Base-by-base conservation (phyloP, 768 basidiomycete genomes). In the Tephrocybe sp. region DNA sequence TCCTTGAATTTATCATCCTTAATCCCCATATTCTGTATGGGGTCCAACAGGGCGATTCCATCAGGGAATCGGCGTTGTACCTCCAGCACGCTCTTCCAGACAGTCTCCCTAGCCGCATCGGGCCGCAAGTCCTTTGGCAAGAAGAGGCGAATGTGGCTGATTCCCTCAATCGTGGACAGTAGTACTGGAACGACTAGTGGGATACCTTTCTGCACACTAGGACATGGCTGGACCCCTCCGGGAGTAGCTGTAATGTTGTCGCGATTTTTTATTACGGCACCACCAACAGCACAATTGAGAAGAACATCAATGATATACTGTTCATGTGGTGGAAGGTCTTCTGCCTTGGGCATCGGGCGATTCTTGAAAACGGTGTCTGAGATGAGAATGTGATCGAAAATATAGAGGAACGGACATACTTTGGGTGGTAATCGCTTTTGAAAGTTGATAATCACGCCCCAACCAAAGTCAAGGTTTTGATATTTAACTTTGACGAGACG, bases 281-380 rank as follows among this genome's bases (percentile, higher is more conserved):
- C 76, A 3, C 86, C 87, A 1, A 74, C 67, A 1, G 87, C 81
- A 57, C 90, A 89, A 56, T 90, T 83, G 22, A 98, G 75, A 11
- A 98, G 80, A 21, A 98, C 93, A 55, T 98, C 95, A 15, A 99
- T 74, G 54, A 98, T 82, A 64, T 96, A 98, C 61, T 92, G 90
- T 58, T 92, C 87, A 59, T 95, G 94, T 0, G 94, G 82, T 4
- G 86, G 80, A 2, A 87, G 60, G 15, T 88, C 83, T 32, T 92
- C 89, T 12, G 80, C 69, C 49, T 76, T 80, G 4, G 85, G 86
- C 49, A 80, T 78, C 3, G 86, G 82, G 52, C 80, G 77, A 48
- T 81, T 84, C 87, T 90, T 32, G 18, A 34, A 36, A 47, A 35
- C 19, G 5, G 22, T 18, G 11, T 47, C 25, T 22, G 37, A 15